phyloP scores from a whole-genome alignment of 75 land plant species.

The Pinus albicaulis region DNA sequence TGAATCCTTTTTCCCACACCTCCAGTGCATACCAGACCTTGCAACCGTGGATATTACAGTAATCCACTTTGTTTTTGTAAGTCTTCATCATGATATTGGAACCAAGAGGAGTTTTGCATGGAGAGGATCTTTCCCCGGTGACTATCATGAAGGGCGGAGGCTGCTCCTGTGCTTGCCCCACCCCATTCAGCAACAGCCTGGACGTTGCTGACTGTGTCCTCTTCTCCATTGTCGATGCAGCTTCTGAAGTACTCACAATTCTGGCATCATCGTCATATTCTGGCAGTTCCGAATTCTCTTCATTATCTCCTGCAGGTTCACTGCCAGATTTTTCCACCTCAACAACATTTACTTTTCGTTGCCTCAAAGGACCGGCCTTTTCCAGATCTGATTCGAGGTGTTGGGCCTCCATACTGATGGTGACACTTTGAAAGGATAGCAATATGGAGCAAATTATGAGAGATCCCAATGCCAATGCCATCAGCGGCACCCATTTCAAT shows the following conservation, averaged over 20 bases:
- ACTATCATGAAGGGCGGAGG: constrained; percentile 12
- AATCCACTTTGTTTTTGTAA: constrained; percentile 38
- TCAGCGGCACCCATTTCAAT: background rate
- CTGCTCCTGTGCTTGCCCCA: background rate
- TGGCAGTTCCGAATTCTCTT: background rate
- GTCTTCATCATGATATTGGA: constrained; percentile 23
- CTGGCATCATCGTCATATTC: background rate
- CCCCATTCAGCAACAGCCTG: background rate
- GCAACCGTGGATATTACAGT: constrained; percentile 36
- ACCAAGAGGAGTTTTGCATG: constrained; percentile 9
- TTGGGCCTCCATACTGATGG: background rate
- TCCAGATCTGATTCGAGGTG: background rate
- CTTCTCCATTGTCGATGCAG: background rate
- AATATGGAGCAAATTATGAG: background rate
- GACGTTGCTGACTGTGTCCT: background rate
- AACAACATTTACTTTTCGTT: no score
- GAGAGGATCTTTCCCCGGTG: constrained; percentile 16
- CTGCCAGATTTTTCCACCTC: background rate
- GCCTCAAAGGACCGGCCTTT: no score
- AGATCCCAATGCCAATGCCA: background rate
- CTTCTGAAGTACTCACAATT: background rate
- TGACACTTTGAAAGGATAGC: background rate
- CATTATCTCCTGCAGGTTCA: background rate
- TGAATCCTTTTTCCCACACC: constrained; percentile 13
- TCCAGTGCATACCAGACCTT: constrained; percentile 26